Evolutionary conservation across 805 yeast genomes (phyloP).

Genomic region (Starmerella stigmatis): DNA sequence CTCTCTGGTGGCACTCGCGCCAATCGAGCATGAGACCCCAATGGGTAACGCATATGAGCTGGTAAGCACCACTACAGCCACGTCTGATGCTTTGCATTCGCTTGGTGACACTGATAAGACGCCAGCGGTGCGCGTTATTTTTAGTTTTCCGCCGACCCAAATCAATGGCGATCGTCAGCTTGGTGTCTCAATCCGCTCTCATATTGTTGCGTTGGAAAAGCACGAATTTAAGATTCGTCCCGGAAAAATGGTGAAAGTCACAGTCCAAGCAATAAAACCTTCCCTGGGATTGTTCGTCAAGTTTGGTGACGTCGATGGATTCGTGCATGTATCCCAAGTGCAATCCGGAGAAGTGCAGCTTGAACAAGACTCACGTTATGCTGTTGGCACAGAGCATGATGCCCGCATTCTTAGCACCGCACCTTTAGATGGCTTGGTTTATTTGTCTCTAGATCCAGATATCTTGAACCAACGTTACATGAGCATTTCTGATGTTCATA

Average conservation of each 20-base stretch:
- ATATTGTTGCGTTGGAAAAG: slow-evolving; percentile 34
- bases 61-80: slow-evolving; percentile 64
- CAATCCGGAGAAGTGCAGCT: slow-evolving; percentile 20
- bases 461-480: slow-evolving; percentile 56
- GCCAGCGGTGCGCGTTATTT: slow-evolving; percentile 19
- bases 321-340: slow-evolving; percentile 66
- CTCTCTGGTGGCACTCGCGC: slow-evolving; percentile 59
- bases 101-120: slow-evolving; percentile 26
- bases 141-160: slow-evolving; percentile 22
- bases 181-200: slow-evolving; percentile 53
- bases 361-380: slow-evolving; percentile 5
- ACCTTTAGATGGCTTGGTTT: slow-evolving; percentile 51
- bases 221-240: slow-evolving; percentile 48
- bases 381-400: slow-evolving; percentile 50
- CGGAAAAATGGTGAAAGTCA: slow-evolving; percentile 59
- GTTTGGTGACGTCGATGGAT: slow-evolving; percentile 51
- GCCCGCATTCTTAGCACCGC: slow-evolving; percentile 74
- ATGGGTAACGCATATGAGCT: slow-evolving; percentile 61
- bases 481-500: slow-evolving; percentile 58
- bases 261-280: slow-evolving; percentile 44
- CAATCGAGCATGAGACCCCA: slow-evolving; percentile 44
- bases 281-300: slow-evolving; percentile 31
- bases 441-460: slow-evolving; percentile 58
- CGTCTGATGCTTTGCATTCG: slow-evolving; percentile 58
- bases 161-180: slow-evolving; percentile 43